phyloP scores from a whole-genome alignment of 352 stramenopile species.

The Pythium scleroteichum region DNA sequence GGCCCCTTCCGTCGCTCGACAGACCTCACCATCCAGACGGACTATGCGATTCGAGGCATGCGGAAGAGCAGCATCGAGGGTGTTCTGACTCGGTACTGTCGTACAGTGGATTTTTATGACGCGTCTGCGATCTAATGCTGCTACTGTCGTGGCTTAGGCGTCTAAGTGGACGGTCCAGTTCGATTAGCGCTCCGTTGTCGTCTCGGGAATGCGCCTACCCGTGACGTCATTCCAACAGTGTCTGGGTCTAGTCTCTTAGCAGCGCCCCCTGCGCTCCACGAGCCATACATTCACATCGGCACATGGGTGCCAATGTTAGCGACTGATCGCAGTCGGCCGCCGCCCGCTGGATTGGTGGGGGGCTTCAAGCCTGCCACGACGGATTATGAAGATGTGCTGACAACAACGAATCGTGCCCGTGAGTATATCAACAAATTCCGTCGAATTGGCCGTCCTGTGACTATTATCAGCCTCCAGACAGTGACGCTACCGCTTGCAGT shows the following conservation, averaged over 20 bases:
- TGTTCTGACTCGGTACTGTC: slow-evolving; percentile 15
- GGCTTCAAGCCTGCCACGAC: slow-evolving; percentile 35
- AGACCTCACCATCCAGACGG: slow-evolving; percentile 57
- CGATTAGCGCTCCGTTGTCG: slow-evolving; percentile 16
- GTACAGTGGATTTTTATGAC: not conserved
- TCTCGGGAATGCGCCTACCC: slow-evolving; percentile 20
- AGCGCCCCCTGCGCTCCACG: slow-evolving; percentile 32
- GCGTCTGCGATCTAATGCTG: not conserved
- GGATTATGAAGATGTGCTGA: slow-evolving; percentile 68
- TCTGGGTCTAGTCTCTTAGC: slow-evolving; percentile 1
- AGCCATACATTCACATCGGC: slow-evolving; percentile 79
- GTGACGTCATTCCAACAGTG: not conserved
- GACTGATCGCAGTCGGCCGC: slow-evolving; percentile 36
- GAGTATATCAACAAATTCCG: slow-evolving; percentile 74
- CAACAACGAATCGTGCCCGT: slow-evolving; percentile 60
- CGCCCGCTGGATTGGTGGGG: slow-evolving; percentile 18
- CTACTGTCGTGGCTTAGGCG: slow-evolving; percentile 1
- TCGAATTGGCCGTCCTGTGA: slow-evolving; percentile 51
- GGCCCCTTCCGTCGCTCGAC: slow-evolving; percentile 48
- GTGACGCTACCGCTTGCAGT: slow-evolving; percentile 58
- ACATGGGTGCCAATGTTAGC: slow-evolving; percentile 72
- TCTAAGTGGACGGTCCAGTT: slow-evolving; percentile 4
- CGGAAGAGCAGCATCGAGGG: slow-evolving; percentile 33
- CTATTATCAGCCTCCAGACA: slow-evolving; percentile 71
- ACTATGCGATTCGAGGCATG: slow-evolving; percentile 55